Base-by-base conservation (phyloP, 2,329 filamentous ascomycete species). In the Trichothecium roseum region DNA sequence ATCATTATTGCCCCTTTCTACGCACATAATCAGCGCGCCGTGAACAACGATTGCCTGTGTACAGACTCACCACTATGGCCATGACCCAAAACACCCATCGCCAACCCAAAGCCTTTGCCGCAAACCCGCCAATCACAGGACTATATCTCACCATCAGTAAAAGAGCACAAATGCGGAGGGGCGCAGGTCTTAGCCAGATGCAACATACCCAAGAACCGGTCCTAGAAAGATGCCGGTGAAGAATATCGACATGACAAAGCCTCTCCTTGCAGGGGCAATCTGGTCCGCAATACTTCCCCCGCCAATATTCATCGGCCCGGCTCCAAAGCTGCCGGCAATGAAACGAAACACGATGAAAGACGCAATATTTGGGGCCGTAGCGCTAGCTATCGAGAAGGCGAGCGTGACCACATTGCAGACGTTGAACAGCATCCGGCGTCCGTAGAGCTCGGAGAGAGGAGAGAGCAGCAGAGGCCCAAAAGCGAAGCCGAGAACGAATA, bases 261-360 rank as follows among this genome's bases (percentile, higher is more conserved):
- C 79, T 35, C 79, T 64, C 41, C 78, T 53, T 24, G 71, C 65
- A 0, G 75, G 61, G 0, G 65, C 57, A 56, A 69, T 81, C 28
- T 83, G 66, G 54, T 84, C 80, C 12, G 69, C 71, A 9, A 84
- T 54, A 1, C 80, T 76, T 5, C 78, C 78, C 9, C 74, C 76
- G 0, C 75, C 79, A 45, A 78, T 79, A 2, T 75, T 81, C 4
- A 84, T 63, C 2, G 78, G 76, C 0, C 75, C 75, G 0, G 68
- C 69, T 4, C 71, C 74, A 37, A 75, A 74, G 34, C 78, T 63
- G 0, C 71, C 76, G 18, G 66, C 63, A 36, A 78, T 69, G 52
- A 82, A 80, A 5, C 78, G 64, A 3, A 72, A 75, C 9, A 78
- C 55, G 49, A 81, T 64, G 7, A 84, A 51, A 2, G 76, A 75